phyloP scores from a whole-genome alignment of 2,329 filamentous ascomycete genomes.

The Curvularia verruculosa region DNA sequence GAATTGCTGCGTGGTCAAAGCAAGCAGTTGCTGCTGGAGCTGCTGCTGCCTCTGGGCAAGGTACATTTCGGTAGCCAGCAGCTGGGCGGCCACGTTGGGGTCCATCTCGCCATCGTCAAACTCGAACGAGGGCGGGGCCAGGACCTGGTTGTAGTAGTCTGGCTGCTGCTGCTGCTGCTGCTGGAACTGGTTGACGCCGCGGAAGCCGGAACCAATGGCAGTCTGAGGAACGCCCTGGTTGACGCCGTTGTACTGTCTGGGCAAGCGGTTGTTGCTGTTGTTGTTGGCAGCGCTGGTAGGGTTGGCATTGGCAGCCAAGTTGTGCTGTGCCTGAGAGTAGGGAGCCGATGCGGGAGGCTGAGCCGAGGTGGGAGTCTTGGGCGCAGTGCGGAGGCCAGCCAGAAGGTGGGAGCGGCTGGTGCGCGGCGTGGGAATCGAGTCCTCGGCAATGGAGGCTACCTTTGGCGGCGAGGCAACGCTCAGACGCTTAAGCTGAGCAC shows the following conservation, averaged over 20 bases:
- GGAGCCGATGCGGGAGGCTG: constrained; percentile 69
- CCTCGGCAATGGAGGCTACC: constrained; percentile 69
- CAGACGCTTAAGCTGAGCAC: constrained; percentile 87
- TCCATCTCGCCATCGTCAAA: constrained; percentile 77
- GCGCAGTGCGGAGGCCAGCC: constrained; percentile 89
- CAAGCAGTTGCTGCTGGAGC: constrained; percentile 89
- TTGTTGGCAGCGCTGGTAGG: constrained; percentile 49
- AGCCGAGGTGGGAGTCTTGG: constrained; percentile 75
- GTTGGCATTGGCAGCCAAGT: constrained; percentile 52
- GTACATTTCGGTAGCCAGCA: constrained; percentile 89
- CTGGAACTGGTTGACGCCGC: constrained; percentile 53
- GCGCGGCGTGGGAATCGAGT: constrained; percentile 74
- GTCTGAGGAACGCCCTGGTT: constrained; percentile 63
- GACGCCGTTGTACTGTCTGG: constrained; percentile 47
- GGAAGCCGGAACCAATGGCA: constrained; percentile 62
- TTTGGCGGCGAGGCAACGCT: constrained; percentile 76
- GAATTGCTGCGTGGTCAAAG: constrained; percentile 65
- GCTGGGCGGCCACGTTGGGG: constrained; percentile 82
- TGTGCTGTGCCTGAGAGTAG: constrained; percentile 62
- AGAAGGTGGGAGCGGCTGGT: constrained; percentile 95
- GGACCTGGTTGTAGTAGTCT: constrained; percentile 78
- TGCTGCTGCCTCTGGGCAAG: constrained; percentile 93
- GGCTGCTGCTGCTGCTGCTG: constrained; percentile 51
- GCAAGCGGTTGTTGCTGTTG: constrained; percentile 57
- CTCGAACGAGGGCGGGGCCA: constrained; percentile 81